A percentile compares a stretch with the other conserved stretches of the same genome.
Evolutionary conservation across 2,329 filamentous ascomycete species (phyloP).

Genomic region (Clonostachys rhizophaga): DNA sequence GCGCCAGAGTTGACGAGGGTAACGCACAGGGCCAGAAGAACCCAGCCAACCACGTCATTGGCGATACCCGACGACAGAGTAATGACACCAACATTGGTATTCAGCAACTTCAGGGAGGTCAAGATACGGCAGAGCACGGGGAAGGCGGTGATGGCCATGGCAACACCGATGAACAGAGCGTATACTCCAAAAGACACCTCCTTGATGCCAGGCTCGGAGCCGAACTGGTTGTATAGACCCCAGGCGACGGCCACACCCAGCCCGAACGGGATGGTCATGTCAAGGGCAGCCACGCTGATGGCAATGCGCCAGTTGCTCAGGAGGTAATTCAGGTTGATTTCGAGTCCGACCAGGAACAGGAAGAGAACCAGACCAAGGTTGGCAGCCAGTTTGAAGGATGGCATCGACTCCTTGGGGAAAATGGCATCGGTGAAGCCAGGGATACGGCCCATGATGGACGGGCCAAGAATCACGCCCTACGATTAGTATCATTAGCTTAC

Average conservation of each 20-base stretch:
- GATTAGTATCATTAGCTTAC: no score
- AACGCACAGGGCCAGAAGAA: conserved; percentile 87
- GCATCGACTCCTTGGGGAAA: conserved; percentile 72
- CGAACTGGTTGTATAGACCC: conserved; percentile 74
- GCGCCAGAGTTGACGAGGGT: conserved; percentile 84
- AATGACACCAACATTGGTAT: conserved; percentile 80
- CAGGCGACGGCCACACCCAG: conserved; percentile 76
- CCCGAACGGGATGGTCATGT: conserved; percentile 80
- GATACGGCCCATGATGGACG: conserved; percentile 83
- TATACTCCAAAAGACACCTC: conserved; percentile 50
- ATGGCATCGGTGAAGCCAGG: conserved; percentile 73
- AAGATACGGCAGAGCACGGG: conserved; percentile 92
- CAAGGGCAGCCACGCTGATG: conserved; percentile 69
- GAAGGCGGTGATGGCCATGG: conserved; percentile 83
- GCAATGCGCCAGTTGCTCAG: conserved; percentile 78
- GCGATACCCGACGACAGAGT: conserved; percentile 87
- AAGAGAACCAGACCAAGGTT: conserved; percentile 83
- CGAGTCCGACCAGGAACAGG: conserved; percentile 81
- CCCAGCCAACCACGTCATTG: conserved; percentile 77
- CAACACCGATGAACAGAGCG: conserved; percentile 79
- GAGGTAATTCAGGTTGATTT: conserved; percentile 78
- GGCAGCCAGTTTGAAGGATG: conserved; percentile 70
- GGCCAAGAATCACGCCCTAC: conserved; percentile 71
- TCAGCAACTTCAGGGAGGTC: conserved; percentile 81
- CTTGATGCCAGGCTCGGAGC: conserved; percentile 28